These are phyloP conservation scores for Haplosporangium sp. DNA, from an alignment of 371 early-diverging fungal genomes.

Conservation along the genomic window DNA sequence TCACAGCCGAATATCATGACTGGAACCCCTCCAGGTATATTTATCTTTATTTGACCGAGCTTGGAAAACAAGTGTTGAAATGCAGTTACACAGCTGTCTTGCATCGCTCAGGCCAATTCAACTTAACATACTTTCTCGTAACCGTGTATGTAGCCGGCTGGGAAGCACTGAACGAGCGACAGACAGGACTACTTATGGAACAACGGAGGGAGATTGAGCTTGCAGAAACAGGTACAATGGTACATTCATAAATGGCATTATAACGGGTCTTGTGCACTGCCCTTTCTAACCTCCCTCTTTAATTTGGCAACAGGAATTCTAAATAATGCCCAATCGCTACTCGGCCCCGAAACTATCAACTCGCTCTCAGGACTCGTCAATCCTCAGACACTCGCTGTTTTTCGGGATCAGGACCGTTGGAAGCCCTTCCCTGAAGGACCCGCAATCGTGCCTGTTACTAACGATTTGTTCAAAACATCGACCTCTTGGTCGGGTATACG, in stretches of 20 bases:
- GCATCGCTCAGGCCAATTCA: neutral
- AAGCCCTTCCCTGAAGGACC: constrained; percentile 30
- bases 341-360: constrained; percentile 33
- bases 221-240: constrained; percentile 46
- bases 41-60: neutral
- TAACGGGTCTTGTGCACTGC: neutral
- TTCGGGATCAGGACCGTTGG: constrained; percentile 52
- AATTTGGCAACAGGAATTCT: constrained; percentile 38
- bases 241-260: neutral
- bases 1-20: constrained; percentile 16
- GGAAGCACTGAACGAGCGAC: constrained; percentile 53
- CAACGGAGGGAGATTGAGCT: constrained; percentile 44
- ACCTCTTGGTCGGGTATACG: constrained; percentile 40
- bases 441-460: constrained; percentile 11
- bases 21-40: constrained; percentile 35
- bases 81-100: neutral
- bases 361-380: constrained; percentile 45
- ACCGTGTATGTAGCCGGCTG: constrained; percentile 24
- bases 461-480: constrained; percentile 36
- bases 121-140: neutral
- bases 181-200: constrained; percentile 43
- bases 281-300: neutral
- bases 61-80: neutral
- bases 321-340: constrained; percentile 47
- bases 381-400: constrained; percentile 47